Evolutionary conservation across 805 yeast genomes (phyloP).

Genomic region (Peterozyma xylosa): DNA sequence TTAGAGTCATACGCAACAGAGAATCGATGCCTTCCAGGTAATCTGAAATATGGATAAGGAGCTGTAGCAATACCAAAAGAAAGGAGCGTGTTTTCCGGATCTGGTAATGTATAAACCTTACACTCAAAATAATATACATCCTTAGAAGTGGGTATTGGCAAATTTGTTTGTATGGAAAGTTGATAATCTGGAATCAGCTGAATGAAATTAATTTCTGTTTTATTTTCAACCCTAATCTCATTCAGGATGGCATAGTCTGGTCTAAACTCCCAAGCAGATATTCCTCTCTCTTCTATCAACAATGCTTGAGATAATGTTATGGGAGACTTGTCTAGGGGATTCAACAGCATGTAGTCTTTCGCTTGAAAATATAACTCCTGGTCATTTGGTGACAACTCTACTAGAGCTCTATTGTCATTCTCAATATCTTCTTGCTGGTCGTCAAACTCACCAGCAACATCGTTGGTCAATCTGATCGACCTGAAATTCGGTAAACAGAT

Average conservation of each 20-base stretch:
- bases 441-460: conserved; percentile 52
- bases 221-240: conserved; percentile 56
- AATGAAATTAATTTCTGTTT: conserved; percentile 52
- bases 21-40: conserved; percentile 86
- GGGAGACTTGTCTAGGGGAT: conserved; percentile 26
- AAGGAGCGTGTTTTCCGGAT: conserved; percentile 45
- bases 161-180: conserved; percentile 60
- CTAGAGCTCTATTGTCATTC: conserved; percentile 50
- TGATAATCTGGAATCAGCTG: conserved; percentile 47
- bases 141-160: conserved; percentile 77
- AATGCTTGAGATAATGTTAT: conserved; percentile 47
- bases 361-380: conserved; percentile 65
- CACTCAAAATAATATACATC: conserved; percentile 87
- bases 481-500: conserved; percentile 1
- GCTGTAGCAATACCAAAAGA: conserved; percentile 77
- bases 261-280: conserved; percentile 82
- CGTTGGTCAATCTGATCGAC: conserved; percentile 18
- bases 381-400: conserved; percentile 58
- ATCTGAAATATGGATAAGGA: conserved; percentile 89
- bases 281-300: conserved; percentile 79
- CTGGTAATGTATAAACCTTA: conserved; percentile 66
- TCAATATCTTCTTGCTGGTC: conserved; percentile 55
- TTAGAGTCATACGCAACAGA: conserved; percentile 84
- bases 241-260: conserved; percentile 48
- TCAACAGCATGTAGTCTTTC: conserved; percentile 38